phyloP scores from a whole-genome alignment of 148 eudicot genomes.

The Rhododendron ovatum region DNA sequence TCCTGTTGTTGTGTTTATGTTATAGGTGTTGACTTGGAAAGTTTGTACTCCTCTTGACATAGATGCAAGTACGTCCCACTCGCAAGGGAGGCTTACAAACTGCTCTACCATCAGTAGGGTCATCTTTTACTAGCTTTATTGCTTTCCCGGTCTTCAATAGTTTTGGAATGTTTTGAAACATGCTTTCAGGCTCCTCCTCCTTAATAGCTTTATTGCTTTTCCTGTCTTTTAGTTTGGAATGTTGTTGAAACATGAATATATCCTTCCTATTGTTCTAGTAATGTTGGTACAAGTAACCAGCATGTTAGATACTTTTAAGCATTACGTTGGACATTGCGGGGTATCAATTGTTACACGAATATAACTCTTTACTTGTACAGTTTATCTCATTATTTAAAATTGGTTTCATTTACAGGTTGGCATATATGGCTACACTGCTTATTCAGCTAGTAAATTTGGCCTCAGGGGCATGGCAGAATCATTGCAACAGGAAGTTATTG shows the following conservation, averaged over 20 bases:
- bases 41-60: neutral
- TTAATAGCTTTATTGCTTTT: neutral
- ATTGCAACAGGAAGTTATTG: conserved; percentile 86
- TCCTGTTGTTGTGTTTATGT: neutral
- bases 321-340: neutral
- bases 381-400: neutral
- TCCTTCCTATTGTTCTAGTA: neutral
- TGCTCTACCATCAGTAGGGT: neutral
- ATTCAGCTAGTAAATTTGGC: conserved; percentile 94
- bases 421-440: conserved; percentile 89
- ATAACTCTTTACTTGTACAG: neutral
- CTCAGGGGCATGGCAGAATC: conserved; percentile 92
- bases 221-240: neutral
- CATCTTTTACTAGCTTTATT: neutral
- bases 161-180: neutral
- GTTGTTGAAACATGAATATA: neutral
- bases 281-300: neutral
- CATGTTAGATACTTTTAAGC: neutral
- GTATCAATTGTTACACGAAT: neutral
- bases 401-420: conserved; percentile 51
- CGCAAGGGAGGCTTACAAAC: neutral
- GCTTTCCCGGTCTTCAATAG: neutral
- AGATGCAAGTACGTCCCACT: neutral
- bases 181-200: neutral
- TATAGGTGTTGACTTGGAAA: neutral